These are phyloP conservation scores for Yamadazyma paraphyllophila DNA, from an alignment of 805 yeast species.

Conservation along the genomic window DNA sequence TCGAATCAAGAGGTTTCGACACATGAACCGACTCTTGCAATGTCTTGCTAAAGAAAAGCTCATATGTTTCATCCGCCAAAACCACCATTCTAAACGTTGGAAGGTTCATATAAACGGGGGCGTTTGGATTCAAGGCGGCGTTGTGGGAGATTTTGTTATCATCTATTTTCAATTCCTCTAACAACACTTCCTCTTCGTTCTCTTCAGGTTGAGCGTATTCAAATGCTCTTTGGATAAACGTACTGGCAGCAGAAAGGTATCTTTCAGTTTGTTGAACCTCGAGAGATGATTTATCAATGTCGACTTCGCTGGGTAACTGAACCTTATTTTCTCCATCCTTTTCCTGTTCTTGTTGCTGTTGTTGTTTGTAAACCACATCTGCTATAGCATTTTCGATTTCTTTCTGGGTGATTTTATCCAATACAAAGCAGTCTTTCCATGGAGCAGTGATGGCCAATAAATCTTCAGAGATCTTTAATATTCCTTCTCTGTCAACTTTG, in stretches of 20 bases:
- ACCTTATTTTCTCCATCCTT: slow-evolving; percentile 26
- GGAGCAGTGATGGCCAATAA: slow-evolving; percentile 78
- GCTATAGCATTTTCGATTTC: slow-evolving; percentile 68
- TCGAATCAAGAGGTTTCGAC: slow-evolving; percentile 49
- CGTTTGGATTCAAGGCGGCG: slow-evolving; percentile 77
- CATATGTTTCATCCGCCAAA: slow-evolving; percentile 91
- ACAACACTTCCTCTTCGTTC: slow-evolving; percentile 36
- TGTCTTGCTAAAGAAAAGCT: slow-evolving; percentile 72
- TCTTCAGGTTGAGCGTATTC: slow-evolving; percentile 81
- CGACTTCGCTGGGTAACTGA: slow-evolving; percentile 55
- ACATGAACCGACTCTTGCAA: slow-evolving; percentile 68
- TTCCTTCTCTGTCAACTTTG: slow-evolving; percentile 70
- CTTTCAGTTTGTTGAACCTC: slow-evolving; percentile 69
- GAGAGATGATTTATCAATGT: slow-evolving; percentile 61
- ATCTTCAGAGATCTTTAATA: slow-evolving; percentile 85
- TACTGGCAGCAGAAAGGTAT: slow-evolving; percentile 82
- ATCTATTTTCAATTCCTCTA: slow-evolving; percentile 37
- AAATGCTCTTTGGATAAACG: slow-evolving; percentile 81
- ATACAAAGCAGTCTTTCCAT: slow-evolving; percentile 68
- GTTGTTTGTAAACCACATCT: slow-evolving; percentile 51
- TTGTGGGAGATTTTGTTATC: slow-evolving; percentile 52
- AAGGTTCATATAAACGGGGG: slow-evolving; percentile 70
- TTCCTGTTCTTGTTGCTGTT: slow-evolving; percentile 14
- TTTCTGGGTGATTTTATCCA: slow-evolving; percentile 63
- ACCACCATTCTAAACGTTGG: slow-evolving; percentile 95